A percentile compares a stretch with the other conserved stretches of the same genome.
phyloP scores from a whole-genome alignment of 805 yeast genomes.

The Ogataea ganodermae region DNA sequence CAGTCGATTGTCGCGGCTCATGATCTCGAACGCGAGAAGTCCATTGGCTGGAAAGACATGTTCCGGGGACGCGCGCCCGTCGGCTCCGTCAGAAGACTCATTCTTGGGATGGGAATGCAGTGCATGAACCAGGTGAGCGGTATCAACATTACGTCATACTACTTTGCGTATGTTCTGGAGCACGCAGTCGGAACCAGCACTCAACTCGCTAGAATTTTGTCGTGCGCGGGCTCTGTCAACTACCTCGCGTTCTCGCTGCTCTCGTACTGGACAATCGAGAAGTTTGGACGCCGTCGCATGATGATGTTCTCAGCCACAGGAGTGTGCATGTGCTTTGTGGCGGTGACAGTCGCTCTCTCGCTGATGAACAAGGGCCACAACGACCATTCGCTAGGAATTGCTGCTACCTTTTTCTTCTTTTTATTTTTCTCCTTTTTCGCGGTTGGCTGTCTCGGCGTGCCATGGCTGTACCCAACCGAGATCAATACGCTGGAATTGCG shows the following conservation, averaged over 20 bases:
- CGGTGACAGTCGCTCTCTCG: conserved; percentile 29
- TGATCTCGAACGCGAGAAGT: conserved; percentile 25
- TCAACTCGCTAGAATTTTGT: conserved; percentile 42
- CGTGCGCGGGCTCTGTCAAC: conserved; percentile 27
- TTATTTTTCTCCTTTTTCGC: conserved; percentile 39
- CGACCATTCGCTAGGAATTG: conserved; percentile 36
- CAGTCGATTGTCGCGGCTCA: conserved; percentile 27
- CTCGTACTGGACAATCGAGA: conserved; percentile 34
- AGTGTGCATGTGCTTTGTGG: conserved; percentile 46
- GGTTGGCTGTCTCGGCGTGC: conserved; percentile 26
- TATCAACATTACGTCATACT: conserved; percentile 30
- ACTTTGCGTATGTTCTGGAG: conserved; percentile 16
- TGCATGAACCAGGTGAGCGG: conserved; percentile 44
- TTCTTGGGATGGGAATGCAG: conserved; percentile 37
- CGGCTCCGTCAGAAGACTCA: conserved; percentile 26
- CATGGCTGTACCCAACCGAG: conserved; percentile 29
- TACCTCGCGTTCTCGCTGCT: conserved; percentile 27
- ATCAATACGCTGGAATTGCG: conserved; percentile 30
- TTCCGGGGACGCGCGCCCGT: conserved; percentile 27
- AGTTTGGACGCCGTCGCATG: conserved; percentile 45
- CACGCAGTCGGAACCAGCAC: conserved; percentile 36
- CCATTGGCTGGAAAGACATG: conserved; percentile 29
- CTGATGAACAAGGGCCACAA: conserved; percentile 30
- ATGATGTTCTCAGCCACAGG: conserved; percentile 42
- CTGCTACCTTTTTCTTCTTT: conserved; percentile 38